These are phyloP conservation scores for Lecanicillium sp. DNA, from an alignment of 2,329 filamentous ascomycete species.

Conservation along the genomic window DNA sequence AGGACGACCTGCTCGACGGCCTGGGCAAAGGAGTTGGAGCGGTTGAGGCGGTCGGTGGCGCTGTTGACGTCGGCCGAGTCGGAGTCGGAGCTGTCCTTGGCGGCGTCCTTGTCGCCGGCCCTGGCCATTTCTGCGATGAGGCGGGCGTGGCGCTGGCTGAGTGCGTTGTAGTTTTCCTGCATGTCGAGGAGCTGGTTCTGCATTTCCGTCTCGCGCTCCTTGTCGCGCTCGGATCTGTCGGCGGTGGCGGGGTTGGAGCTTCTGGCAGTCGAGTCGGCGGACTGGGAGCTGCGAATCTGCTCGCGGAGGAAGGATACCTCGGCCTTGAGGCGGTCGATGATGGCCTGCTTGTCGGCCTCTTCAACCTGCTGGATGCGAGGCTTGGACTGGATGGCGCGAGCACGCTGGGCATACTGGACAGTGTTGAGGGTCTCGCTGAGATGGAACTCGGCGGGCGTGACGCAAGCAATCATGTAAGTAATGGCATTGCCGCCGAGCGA, in stretches of 20 bases:
- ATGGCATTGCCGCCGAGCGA: slow-evolving; percentile 95
- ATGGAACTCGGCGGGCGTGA: slow-evolving; percentile 94
- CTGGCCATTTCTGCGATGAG: slow-evolving; percentile 90
- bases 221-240: slow-evolving; percentile 72
- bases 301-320: slow-evolving; percentile 92
- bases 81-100: slow-evolving; percentile 46
- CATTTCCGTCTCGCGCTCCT: slow-evolving; percentile 79
- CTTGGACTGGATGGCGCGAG: slow-evolving; percentile 94
- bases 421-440: slow-evolving; percentile 97
- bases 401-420: slow-evolving; percentile 92
- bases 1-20: slow-evolving; percentile 94
- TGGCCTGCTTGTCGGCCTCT: slow-evolving; percentile 86
- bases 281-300: slow-evolving; percentile 73
- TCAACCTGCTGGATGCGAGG: slow-evolving; percentile 92
- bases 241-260: slow-evolving; percentile 48
- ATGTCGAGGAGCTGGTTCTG: slow-evolving; percentile 89
- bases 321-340: slow-evolving; percentile 88
- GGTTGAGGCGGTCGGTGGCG: slow-evolving; percentile 80
- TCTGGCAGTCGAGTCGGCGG: slow-evolving; percentile 48
- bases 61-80: slow-evolving; percentile 63
- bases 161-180: slow-evolving; percentile 88
- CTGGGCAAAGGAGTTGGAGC: slow-evolving; percentile 92
- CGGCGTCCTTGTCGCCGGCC: slow-evolving; percentile 64
- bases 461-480: slow-evolving; percentile 99
- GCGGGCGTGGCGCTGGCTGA: slow-evolving; percentile 91